These are phyloP conservation scores for Microdochium bolleyi DNA, from an alignment of 2,329 filamentous ascomycete genomes.

Conservation along the genomic window DNA sequence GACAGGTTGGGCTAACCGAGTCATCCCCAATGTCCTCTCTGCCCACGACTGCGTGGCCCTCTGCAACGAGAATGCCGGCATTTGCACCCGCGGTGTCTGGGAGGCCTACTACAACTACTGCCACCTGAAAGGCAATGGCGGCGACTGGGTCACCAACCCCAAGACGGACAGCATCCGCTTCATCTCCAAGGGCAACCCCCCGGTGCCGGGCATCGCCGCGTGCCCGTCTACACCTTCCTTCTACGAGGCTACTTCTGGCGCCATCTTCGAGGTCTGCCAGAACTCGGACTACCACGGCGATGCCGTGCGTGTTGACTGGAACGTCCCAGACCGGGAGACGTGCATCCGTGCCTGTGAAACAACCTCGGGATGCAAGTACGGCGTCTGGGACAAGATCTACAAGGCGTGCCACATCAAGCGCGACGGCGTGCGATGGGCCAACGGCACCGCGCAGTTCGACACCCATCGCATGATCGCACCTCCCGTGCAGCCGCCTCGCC, in stretches of 20 bases:
- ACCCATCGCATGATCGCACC: not conserved
- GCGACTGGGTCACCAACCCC: not conserved
- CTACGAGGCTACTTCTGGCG: not conserved
- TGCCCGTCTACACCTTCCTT: not conserved
- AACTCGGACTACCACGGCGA: not conserved
- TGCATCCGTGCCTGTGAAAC: not conserved
- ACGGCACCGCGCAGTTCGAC: not conserved
- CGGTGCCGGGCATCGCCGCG: not conserved
- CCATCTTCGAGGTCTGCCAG: not conserved
- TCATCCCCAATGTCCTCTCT: not conserved
- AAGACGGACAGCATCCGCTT: not conserved
- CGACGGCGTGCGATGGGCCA: not conserved
- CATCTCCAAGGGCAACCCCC: not conserved
- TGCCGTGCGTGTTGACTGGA: not conserved
- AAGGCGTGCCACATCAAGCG: not conserved
- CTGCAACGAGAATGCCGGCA: not conserved
- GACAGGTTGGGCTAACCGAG: not conserved
- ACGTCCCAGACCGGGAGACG: not conserved
- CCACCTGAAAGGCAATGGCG: not conserved
- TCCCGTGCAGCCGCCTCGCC: not conserved
- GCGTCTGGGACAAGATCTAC: not conserved
- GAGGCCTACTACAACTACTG: not conserved
- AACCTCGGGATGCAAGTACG: not conserved
- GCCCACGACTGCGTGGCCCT: not conserved
- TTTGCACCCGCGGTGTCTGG: not conserved